Percentiles rank a stretch among this genome's conserved stretches.
These are phyloP conservation scores for Tephrocybe sp. DNA, from an alignment of 768 basidiomycete genomes.

Conservation along the genomic window DNA sequence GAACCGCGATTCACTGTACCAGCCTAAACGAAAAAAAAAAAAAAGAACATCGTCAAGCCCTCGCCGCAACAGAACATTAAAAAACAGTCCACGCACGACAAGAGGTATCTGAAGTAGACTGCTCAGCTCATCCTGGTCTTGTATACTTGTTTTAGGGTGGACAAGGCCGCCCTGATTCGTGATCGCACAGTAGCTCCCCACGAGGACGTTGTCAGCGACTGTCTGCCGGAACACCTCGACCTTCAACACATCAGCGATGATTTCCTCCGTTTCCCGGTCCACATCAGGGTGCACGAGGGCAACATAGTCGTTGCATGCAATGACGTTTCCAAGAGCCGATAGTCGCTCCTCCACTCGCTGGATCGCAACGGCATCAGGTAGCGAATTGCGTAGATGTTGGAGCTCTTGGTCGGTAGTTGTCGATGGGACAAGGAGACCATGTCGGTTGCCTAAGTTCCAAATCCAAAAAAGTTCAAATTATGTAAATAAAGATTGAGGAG, in stretches of 20 bases:
- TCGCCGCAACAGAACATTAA: not conserved
- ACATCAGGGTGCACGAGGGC: slow-evolving; percentile 98
- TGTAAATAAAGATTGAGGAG: not conserved
- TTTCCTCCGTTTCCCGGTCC: slow-evolving; percentile 98
- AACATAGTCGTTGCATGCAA: slow-evolving; percentile 98
- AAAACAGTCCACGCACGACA: slow-evolving; percentile 59
- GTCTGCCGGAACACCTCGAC: slow-evolving; percentile 99
- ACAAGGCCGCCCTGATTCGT: slow-evolving; percentile 97
- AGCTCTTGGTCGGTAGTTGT: slow-evolving; percentile 98
- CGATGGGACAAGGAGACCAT: slow-evolving; percentile 94
- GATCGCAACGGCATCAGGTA: slow-evolving; percentile 90
- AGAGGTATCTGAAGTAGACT: slow-evolving; percentile 91
- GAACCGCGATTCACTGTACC: slow-evolving; percentile 99
- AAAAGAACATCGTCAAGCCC: slow-evolving; percentile 2
- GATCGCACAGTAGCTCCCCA: slow-evolving; percentile 93
- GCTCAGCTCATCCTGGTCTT: slow-evolving; percentile 97
- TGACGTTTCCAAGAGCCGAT: slow-evolving; percentile 96
- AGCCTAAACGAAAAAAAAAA: slow-evolving; percentile 62
- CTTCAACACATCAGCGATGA: slow-evolving; percentile 98
- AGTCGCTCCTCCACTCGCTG: slow-evolving; percentile 97
- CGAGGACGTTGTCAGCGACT: slow-evolving; percentile 93
- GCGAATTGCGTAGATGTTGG: slow-evolving; percentile 93
- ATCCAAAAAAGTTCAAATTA: not conserved
- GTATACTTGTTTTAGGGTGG: slow-evolving; percentile 94
- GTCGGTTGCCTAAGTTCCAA: slow-evolving; percentile 74